Evolutionary conservation across 208 protist species (phyloP), one percentile per base, ranked within the genome.

Genomic region (Novymonas esmeraldas): DNA sequence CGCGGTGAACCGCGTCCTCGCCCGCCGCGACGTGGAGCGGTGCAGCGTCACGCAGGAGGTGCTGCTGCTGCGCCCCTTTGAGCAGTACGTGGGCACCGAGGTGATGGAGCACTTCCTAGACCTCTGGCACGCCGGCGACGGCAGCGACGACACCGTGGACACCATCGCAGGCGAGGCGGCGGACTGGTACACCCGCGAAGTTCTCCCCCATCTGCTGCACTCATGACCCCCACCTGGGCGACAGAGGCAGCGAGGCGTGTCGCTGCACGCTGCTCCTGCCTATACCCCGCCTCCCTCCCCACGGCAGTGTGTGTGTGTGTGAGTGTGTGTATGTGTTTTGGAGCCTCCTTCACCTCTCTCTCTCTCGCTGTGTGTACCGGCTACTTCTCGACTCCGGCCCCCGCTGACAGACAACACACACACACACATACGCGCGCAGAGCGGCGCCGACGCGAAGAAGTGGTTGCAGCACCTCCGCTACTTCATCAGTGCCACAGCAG

Each of bases 41-140:
- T 52, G 65, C 62, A 82, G 79, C 50, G 58, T 82, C 9, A 73
- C 79, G 50, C 65, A 85, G 58, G 84, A 90, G 45, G 74, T 90
- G 18, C 60, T 85, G 41, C 64, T 89, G 45, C 73, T 81, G 16
- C 76, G 78, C 38, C 84, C 84, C 5, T 93, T 84, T 57, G 81
- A 82, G 73, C 78, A 84, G 26, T 86, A 79, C 36, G 55, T 93
- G 7, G 72, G 59, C 28, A 54, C 65, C 16, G 79, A 85, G 38
- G 82, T 85, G 36, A 49, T 80, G 11, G 55, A 71, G 39, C 77
- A 86, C 63, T 84, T 92, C 45, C 49, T 85, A 18, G 36, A 69
- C 2, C 20, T 70, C 22, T 73, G 63, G 70, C 38, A 74, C 56
- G 45, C 24, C n/a, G 36, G 45, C 6, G 64, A 34, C 16, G n/a